phyloP scores from a whole-genome alignment of 768 basidiomycete species.

The Suillus spraguei region DNA sequence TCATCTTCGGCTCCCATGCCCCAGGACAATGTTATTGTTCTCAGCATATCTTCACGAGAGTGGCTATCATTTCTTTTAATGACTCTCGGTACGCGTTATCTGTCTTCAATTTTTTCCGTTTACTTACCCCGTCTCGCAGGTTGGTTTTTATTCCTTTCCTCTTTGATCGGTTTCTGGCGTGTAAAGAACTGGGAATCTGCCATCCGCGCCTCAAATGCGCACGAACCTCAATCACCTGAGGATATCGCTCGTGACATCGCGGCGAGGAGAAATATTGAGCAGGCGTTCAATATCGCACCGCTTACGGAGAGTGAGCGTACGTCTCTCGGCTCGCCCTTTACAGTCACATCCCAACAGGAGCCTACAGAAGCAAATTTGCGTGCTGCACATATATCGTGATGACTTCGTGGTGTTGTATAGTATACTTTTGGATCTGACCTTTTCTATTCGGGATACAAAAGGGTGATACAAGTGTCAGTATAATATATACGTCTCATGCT shows the following conservation, averaged over 20 bases:
- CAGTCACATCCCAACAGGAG: conserved; percentile 32
- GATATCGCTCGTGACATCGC: conserved; percentile 54
- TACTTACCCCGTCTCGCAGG: conserved; percentile 43
- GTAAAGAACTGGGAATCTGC: conserved; percentile 84
- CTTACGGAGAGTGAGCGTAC: conserved; percentile 34
- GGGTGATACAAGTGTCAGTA: not conserved
- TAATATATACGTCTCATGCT: not conserved
- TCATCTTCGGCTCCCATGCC: conserved; percentile 24
- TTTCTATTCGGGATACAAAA: not conserved
- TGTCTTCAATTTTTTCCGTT: conserved; percentile 3
- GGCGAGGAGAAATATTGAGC: conserved; percentile 52
- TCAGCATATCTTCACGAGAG: conserved; percentile 63
- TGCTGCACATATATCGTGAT: conserved; percentile 56
- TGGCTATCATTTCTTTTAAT: conserved; percentile 94
- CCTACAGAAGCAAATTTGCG: conserved; percentile 51
- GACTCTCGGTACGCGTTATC: conserved; percentile 60
- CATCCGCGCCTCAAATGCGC: conserved; percentile 48
- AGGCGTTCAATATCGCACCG: conserved; percentile 49
- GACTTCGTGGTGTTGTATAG: not conserved
- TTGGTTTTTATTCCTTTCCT: conserved; percentile 91
- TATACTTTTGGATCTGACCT: conserved; percentile 15
- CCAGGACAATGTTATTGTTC: conserved; percentile 17
- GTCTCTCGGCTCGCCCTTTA: conserved; percentile 10
- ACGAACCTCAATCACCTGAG: conserved; percentile 33
- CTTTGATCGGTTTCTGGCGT: conserved; percentile 79